phyloP scores from a whole-genome alignment of 2,329 filamentous ascomycete species.

The Cylindrodendrum hubeiense region DNA sequence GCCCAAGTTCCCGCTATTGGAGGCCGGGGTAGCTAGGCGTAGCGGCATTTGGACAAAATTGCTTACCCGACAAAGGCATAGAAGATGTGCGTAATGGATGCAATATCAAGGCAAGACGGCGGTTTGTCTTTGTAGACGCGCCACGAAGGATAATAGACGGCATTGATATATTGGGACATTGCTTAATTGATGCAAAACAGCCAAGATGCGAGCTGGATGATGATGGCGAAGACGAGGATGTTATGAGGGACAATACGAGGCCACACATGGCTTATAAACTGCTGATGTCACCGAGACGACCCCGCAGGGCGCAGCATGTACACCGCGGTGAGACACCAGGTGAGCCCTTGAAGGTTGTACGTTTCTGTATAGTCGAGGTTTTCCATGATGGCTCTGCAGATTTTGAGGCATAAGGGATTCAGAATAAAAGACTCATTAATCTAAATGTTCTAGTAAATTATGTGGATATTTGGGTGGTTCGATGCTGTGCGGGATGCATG shows the following conservation, averaged over 20 bases:
- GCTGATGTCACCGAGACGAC: slow-evolving; percentile 21
- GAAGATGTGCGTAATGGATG: slow-evolving; percentile 72
- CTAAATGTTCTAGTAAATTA: not conserved
- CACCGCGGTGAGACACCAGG: slow-evolving; percentile 14
- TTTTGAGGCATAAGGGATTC: not conserved
- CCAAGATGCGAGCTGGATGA: not conserved
- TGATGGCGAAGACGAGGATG: not conserved
- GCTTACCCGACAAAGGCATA: slow-evolving; percentile 71
- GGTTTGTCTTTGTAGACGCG: slow-evolving; percentile 70
- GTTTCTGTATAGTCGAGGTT: not conserved
- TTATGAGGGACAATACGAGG: slow-evolving; percentile 21
- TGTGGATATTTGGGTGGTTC: slow-evolving; percentile 49
- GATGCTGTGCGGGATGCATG: slow-evolving; percentile 57
- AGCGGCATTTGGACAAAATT: not conserved
- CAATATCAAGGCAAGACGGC: slow-evolving; percentile 68
- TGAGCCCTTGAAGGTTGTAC: not conserved
- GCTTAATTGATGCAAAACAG: not conserved
- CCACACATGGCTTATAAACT: slow-evolving; percentile 8
- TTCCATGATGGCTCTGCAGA: not conserved
- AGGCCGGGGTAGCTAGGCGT: not conserved
- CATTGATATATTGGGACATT: slow-evolving; percentile 47
- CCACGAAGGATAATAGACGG: slow-evolving; percentile 76
- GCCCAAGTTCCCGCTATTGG: not conserved
- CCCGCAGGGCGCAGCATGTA: slow-evolving; percentile 15
- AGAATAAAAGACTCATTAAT: not conserved